Evolutionary conservation across 306 rosid species (phyloP), one percentile per base, ranked within the genome.

Genomic region (Carpinus fangiana): DNA sequence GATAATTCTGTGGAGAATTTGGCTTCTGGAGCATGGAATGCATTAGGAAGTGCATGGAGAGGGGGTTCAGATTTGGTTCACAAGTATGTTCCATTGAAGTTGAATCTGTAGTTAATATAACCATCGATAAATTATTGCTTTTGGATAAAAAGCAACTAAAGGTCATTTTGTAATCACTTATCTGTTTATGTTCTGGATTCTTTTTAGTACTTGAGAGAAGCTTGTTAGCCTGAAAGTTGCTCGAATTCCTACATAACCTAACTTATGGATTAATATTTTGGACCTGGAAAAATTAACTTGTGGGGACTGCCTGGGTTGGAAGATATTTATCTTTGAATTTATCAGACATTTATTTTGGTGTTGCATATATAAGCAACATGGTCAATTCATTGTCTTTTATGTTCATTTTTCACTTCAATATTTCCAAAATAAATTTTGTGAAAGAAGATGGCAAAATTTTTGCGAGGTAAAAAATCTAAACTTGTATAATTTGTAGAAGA

Each of bases 1-100:
- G 99, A 95, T 86, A 88, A 78, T 82, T 95, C 99, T 36, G 90
- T 96, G 83, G 98, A 96, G 87, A 96, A 87, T 86, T 84, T 96
- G 73, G 96, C 99, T 55, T 89, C 98, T 59, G 99, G 99, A 85
- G 96, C 99, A 67, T 96, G 99, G 99, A 89, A 76, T 74, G 94
- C 96, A 59, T 84, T 96, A 64, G 96, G 97, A 78, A 96, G 80
- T 83, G 99, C 99, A 47, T 93, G 88, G 89, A 88, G 83, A 88
- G 99, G 96, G 76, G 84, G 99, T 75, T 61, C 89, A 10, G 88
- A 82, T 77, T 84, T 93, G 12, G 97, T 96, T 79, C 91, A 90
- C 7, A 90, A 85, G 99, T 96, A 91, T 55, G 89, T 74, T 73
- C 70, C 14, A 59, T 78, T 77, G 72, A 47, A 73, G 72, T 67